Percentiles rank a stretch among this genome's conserved stretches.
Evolutionary conservation across 441 rosid genomes (phyloP).

Genomic region (Flueggea neowawraea): DNA sequence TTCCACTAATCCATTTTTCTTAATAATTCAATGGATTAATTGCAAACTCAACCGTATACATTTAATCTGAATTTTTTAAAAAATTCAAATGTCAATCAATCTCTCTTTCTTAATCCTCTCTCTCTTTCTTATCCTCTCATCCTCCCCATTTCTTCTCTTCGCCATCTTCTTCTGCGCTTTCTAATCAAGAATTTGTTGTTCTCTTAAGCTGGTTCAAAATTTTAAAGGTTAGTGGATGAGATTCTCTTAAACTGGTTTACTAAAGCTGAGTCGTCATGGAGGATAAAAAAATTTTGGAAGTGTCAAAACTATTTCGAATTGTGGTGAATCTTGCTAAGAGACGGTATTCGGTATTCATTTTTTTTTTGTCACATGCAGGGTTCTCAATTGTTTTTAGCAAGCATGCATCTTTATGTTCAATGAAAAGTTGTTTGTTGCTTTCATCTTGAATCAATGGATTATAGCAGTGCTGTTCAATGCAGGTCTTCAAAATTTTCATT

Average conservation of each 20-base stretch:
- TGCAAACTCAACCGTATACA: too few relatives aligned
- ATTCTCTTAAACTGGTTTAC: conserved; percentile 53
- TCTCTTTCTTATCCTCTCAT: too few relatives aligned
- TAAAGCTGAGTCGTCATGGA: conserved; percentile 78
- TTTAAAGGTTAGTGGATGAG: conserved; percentile 70
- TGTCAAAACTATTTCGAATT: conserved; percentile 69
- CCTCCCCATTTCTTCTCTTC: too few relatives aligned
- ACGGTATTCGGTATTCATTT: conserved; percentile 47
- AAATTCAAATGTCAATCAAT: too few relatives aligned
- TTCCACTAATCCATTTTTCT: too few relatives aligned
- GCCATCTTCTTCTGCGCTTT: too few relatives aligned
- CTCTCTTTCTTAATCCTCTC: too few relatives aligned
- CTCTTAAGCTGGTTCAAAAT: too few relatives aligned
- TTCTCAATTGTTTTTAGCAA: conserved; percentile 1
- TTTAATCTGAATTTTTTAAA: too few relatives aligned
- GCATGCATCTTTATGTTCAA: too few relatives aligned
- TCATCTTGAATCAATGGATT: background rate
- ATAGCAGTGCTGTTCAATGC: conserved; percentile 22
- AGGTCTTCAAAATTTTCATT: conserved; percentile 56
- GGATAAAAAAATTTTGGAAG: conserved; percentile 74
- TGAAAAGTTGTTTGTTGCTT: background rate
- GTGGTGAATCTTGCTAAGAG: conserved; percentile 78
- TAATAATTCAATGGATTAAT: too few relatives aligned
- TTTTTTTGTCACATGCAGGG: conserved; percentile 1
- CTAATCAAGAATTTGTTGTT: too few relatives aligned